phyloP scores from a whole-genome alignment of 2,329 filamentous ascomycete genomes.

The Cladosporium sp. region DNA sequence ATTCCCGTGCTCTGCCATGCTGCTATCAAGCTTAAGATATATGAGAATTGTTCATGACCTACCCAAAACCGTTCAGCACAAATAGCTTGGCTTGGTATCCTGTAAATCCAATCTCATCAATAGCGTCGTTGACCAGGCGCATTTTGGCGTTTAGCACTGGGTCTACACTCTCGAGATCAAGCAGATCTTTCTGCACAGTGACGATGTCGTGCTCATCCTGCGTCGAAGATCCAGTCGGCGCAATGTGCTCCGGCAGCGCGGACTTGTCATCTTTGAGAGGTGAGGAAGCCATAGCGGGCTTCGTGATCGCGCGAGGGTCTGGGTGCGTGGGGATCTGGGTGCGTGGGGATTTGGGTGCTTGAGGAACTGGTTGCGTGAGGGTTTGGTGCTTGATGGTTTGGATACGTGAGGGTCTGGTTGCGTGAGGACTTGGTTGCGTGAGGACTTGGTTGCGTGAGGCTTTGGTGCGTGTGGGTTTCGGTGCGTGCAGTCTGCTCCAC shows the following conservation, averaged over 20 bases:
- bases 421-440: background rate
- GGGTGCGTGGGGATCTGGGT: background rate
- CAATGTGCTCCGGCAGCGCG: background rate
- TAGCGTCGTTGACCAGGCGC: conserved; percentile 64
- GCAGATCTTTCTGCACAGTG: conserved; percentile 36
- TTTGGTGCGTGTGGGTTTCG: too few species aligned
- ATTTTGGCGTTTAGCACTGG: conserved; percentile 63
- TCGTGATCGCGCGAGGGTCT: background rate
- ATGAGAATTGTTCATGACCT: conserved; percentile 16
- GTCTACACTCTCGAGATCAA: conserved; percentile 56
- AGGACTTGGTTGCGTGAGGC: too few species aligned
- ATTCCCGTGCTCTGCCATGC: too few species aligned
- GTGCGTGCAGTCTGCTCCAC: background rate
- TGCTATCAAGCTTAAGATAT: too few species aligned
- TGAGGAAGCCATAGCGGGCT: background rate
- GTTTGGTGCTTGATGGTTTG: too few species aligned
- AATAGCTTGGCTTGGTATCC: conserved; percentile 56
- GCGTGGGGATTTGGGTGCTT: too few species aligned
- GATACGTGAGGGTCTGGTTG: too few species aligned
- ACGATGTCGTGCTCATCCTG: background rate
- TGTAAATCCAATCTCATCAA: conserved; percentile 53
- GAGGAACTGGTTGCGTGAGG: too few species aligned
- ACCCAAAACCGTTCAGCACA: conserved; percentile 58
- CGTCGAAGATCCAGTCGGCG: background rate
- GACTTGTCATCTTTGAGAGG: background rate